Evolutionary conservation across 495 filamentous ascomycete genomes (phyloP), one percentile per base, ranked within the genome.

Genomic region (Aspergillus conjunctus): DNA sequence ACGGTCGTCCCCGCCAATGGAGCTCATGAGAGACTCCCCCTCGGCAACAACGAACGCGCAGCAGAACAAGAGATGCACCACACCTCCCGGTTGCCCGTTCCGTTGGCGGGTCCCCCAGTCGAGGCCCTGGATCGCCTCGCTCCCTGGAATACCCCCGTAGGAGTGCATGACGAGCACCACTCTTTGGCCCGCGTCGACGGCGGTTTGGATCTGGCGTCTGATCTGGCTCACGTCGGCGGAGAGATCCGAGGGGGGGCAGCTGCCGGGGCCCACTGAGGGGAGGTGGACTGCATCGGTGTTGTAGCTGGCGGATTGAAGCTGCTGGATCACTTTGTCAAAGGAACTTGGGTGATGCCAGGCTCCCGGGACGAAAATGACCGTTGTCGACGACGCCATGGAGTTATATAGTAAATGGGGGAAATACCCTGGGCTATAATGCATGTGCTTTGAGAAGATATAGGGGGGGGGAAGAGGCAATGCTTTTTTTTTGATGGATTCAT

Each of bases 361-460:
- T 2, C 80, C 82, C 10, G 75, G 78, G 15, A 83, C 70, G 52
- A 81, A 70, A 56, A 82, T 66, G 46, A 84, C 12, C 5, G 64
- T 61, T 3, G 58, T 62, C 17, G 59, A 55, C 11, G 49, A 53
- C 22, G 30, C 50, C 26, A 26, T 22, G 2, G 31, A 2, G 26
- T 2, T 2, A 26, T 26, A 5, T 26, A 26, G 26, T 2, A 26
- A 26, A 26, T n/a, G n/a, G 26, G 5, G 26, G 26, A 26, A 26
- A 26, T 26, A 2, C 2, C 26, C 5, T 26, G 26, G 2, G 26
- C 26, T 2, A 5, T 26, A 5, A 26, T 26, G 26, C 2, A 26
- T 26, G 26, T 2, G 26, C 26, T 26, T 26, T 26, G 26, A 26
- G 26, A 5, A 2, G 26, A 26, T 26, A 26, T 26, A 5, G 26